phyloP scores from a whole-genome alignment of 139 green algal species.

The Haematococcus sp. region DNA sequence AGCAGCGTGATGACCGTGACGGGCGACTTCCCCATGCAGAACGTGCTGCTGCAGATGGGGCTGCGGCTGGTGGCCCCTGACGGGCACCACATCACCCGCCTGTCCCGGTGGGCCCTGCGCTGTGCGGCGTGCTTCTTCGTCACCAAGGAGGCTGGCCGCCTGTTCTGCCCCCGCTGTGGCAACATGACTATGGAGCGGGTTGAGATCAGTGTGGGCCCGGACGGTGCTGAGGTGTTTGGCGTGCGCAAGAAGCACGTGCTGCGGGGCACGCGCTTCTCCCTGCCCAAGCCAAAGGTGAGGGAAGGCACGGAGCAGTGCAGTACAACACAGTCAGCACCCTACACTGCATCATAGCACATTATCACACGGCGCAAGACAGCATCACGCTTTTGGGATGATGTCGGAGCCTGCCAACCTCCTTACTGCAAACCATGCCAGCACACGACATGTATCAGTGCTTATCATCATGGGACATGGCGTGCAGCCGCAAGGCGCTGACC shows the following conservation, averaged over 20 bases:
- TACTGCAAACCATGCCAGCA: too few species aligned
- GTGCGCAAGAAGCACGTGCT: slow-evolving; percentile 77
- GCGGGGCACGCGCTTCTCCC: slow-evolving; percentile 78
- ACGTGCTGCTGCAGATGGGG: slow-evolving; percentile 94
- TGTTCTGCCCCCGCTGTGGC: slow-evolving; percentile 94
- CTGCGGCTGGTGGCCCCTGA: slow-evolving; percentile 74
- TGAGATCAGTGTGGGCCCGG: slow-evolving; percentile 64
- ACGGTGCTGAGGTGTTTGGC: slow-evolving; percentile 79
- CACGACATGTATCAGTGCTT: too few species aligned
- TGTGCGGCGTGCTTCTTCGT: slow-evolving; percentile 83
- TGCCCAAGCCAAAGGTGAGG: slow-evolving; percentile 86
- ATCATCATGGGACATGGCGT: too few species aligned
- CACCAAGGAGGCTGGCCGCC: slow-evolving; percentile 61
- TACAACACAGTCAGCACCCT: background rate
- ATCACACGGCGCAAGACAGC: too few species aligned
- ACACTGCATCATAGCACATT: background rate
- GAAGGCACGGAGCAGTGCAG: background rate
- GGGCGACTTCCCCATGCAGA: slow-evolving; percentile 97
- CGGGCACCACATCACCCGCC: slow-evolving; percentile 67
- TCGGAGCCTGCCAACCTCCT: too few species aligned
- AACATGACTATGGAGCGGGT: slow-evolving; percentile 87
- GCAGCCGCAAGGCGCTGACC: too few species aligned
- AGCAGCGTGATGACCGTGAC: slow-evolving; percentile 74
- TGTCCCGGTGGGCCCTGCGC: slow-evolving; percentile 71
- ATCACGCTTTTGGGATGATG: too few species aligned